phyloP scores from a whole-genome alignment of 179 eudicot genomes.

The Beta corolliflora region DNA sequence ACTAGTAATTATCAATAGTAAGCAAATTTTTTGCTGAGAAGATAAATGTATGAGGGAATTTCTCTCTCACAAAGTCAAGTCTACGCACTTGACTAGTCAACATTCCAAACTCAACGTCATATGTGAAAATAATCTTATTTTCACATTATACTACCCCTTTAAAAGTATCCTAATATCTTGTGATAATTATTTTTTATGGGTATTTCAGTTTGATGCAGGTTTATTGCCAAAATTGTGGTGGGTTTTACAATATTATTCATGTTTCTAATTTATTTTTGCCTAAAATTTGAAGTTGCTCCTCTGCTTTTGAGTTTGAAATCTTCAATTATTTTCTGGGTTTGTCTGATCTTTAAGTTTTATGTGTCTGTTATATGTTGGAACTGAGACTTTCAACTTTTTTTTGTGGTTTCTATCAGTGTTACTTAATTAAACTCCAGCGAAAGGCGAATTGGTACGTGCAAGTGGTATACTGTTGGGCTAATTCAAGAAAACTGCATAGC shows the following conservation, averaged over 20 bases:
- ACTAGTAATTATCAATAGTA: neutral
- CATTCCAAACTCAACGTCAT: conserved; percentile 14
- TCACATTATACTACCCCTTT: conserved; percentile 8
- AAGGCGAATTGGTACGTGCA: too few species aligned
- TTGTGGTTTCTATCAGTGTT: neutral
- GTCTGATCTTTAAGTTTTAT: neutral
- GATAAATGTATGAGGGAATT: too few species aligned
- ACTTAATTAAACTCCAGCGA: too few species aligned
- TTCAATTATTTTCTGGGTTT: neutral
- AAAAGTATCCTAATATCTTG: neutral
- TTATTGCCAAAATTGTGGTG: conserved; percentile 3
- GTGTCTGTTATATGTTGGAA: too few species aligned
- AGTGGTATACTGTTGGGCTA: too few species aligned
- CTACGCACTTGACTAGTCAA: conserved; percentile 18
- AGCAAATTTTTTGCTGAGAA: neutral
- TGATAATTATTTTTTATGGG: neutral
- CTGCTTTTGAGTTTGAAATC: neutral
- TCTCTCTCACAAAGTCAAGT: conserved; percentile 15
- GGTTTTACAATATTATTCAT: neutral
- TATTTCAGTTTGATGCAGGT: conserved; percentile 1
- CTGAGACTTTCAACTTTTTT: neutral
- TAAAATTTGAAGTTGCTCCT: neutral
- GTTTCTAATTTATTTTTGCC: neutral
- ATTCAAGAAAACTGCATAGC: too few species aligned
- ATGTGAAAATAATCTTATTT: neutral